phyloP scores from a whole-genome alignment of 345 rosid genomes.

The Cardamine resedifolia region DNA sequence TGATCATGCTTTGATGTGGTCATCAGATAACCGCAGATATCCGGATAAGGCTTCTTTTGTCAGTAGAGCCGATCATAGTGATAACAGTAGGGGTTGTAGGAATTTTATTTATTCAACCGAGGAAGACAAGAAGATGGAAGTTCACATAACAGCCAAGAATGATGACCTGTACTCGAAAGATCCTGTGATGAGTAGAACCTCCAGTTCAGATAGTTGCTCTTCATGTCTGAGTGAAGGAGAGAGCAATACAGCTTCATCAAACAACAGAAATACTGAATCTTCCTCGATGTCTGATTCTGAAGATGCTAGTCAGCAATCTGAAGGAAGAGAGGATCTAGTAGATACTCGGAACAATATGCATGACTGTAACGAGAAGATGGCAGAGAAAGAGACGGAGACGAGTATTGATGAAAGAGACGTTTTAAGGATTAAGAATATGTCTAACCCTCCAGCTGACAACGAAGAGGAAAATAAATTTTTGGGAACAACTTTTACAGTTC shows the following conservation, averaged over 20 bases:
- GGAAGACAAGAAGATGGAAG: constrained; percentile 44
- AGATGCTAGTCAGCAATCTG: constrained; percentile 66
- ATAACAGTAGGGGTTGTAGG: constrained; percentile 20
- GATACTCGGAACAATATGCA: constrained; percentile 45
- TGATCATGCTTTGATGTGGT: constrained; percentile 58
- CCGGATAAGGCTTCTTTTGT: constrained; percentile 47
- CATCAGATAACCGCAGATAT: constrained; percentile 50
- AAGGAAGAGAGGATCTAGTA: constrained; percentile 49
- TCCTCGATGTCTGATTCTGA: constrained; percentile 88
- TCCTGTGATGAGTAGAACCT: constrained; percentile 49
- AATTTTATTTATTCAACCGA: constrained; percentile 28
- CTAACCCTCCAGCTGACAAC: constrained; percentile 39
- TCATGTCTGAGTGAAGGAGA: constrained; percentile 90
- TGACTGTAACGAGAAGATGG: constrained; percentile 40
- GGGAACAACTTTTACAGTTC: constrained; percentile 43
- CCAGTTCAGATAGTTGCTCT: constrained; percentile 85
- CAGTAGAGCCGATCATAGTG: constrained; percentile 45
- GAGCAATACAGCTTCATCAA: constrained; percentile 66
- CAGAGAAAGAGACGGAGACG: constrained; percentile 17
- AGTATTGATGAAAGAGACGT: constrained; percentile 28
- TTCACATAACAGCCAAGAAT: constrained; percentile 37
- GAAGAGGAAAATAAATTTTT: constrained; percentile 33
- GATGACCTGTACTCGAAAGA: constrained; percentile 34
- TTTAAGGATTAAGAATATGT: constrained; percentile 35
- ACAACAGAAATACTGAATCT: constrained; percentile 63